Conservation (phyloP, 169 alveolate species). For the Eimeria acervulina region DNA sequence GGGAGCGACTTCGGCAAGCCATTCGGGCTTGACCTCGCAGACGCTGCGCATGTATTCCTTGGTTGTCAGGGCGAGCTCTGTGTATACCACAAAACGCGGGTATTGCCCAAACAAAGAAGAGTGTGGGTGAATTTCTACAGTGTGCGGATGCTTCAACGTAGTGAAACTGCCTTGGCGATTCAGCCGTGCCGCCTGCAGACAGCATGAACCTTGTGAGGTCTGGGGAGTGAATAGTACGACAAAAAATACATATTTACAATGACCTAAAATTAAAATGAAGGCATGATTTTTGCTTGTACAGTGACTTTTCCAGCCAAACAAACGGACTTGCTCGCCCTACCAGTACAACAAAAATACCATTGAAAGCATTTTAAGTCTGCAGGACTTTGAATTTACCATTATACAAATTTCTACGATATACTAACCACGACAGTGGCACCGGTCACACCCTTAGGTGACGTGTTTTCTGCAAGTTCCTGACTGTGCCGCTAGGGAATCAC, state of each 20-base stretch:
- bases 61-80: constrained; percentile 97
- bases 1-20: constrained; percentile 98
- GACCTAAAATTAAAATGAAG: not conserved
- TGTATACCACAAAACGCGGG: constrained; percentile 95
- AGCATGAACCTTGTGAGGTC: not conserved
- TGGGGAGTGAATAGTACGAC: not conserved
- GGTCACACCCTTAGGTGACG: not conserved
- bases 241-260: not conserved
- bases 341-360: too few species aligned
- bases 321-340: not conserved
- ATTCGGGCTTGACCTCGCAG: constrained; percentile 96
- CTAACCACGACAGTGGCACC: not conserved
- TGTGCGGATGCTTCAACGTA: constrained; percentile 97
- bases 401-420: too few species aligned
- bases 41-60: constrained; percentile 98
- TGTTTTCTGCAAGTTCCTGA: not conserved
- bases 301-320: not conserved
- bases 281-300: not conserved
- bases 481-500: not conserved
- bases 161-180: constrained; percentile 95
- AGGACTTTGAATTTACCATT: too few species aligned
- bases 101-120: constrained; percentile 94
- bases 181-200: constrained; percentile 93
- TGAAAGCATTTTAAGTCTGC: not conserved
- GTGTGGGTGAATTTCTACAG: constrained; percentile 97